A percentile compares a stretch with the other conserved stretches of the same genome.
phyloP scores from a whole-genome alignment of 345 rosid genomes.

The Pseudoturritis turrita region DNA sequence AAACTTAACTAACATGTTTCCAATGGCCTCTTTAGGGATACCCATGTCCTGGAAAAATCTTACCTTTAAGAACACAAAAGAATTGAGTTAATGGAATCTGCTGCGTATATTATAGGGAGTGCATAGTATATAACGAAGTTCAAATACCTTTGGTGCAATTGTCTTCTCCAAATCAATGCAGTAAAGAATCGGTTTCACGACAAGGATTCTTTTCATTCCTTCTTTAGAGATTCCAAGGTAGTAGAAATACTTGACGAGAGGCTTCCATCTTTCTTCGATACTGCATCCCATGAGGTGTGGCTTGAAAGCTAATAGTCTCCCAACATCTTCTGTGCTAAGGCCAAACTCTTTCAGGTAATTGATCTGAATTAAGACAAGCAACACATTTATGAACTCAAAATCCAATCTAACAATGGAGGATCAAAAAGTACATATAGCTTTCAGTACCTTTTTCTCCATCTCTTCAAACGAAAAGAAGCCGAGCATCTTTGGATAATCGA shows the following conservation, averaged over 20 bases:
- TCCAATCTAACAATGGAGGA: not conserved
- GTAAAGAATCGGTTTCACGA: conserved; percentile 77
- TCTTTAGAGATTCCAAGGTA: conserved; percentile 80
- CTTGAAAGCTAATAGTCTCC: conserved; percentile 75
- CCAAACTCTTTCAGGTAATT: conserved; percentile 85
- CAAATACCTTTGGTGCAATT: conserved; percentile 64
- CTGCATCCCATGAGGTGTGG: conserved; percentile 84
- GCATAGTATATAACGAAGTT: not conserved
- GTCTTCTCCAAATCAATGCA: conserved; percentile 66
- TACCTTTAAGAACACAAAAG: conserved; percentile 44
- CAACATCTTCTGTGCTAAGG: conserved; percentile 61
- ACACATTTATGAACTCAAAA: not conserved
- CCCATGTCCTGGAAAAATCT: conserved; percentile 79
- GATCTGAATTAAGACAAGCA: conserved; percentile 41
- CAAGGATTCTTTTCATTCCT: conserved; percentile 88
- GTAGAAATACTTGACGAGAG: conserved; percentile 76
- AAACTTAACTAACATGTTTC: conserved; percentile 89
- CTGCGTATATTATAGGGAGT: not conserved
- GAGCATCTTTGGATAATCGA: conserved; percentile 68
- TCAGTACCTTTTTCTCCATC: conserved; percentile 75
- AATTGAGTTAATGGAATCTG: conserved; percentile 20
- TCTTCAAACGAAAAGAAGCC: conserved; percentile 63
- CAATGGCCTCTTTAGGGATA: conserved; percentile 70
- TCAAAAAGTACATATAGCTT: not conserved
- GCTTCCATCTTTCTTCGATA: conserved; percentile 85